Evolutionary conservation across 129 eudicot genomes (phyloP), one percentile per base, ranked within the genome.

Genomic region (Chrysanthemum makinoi): DNA sequence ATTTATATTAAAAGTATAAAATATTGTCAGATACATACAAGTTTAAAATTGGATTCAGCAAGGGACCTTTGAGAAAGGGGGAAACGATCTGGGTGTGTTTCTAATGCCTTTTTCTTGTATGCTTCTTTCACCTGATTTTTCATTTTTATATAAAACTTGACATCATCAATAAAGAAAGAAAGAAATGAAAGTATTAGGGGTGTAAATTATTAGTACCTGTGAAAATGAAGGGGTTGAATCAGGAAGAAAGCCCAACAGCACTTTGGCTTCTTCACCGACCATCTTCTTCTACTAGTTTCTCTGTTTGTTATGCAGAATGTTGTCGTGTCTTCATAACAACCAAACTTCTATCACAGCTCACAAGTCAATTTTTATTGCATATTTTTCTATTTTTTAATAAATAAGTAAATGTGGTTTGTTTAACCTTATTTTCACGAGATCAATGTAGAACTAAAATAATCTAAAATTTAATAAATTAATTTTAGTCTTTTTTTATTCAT

Each of bases 61-160:
- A 62, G 46, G 28, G 84, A 69, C 76, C 82, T 83, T 68, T 79
- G 58, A 68, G 83, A 76, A 60, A 57, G 16, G 5, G 93, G 92
- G 70, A 91, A 88, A 50, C 93, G 93, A 80, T 91, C 97, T 5
- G 97, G 97, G 69, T 91, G 97, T 69, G 89, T 83, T 75, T 86
- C 96, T 92, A 83, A 91, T 15, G 82, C 97, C 62, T 80, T 84
- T 74, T 68, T 88, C 79, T 81, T 91, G 83, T 88, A 91, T 19
- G 97, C 97, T 71, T 79, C 86, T 84, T 91, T 91, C 44, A 91
- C 90, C 97, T 91, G 70, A 22, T 65, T n/a, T n/a, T n/a, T n/a
- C 9, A 1, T 33, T 6, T 39, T 2, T 49, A 6, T 2, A 75
- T 66, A 9, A 20, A 48, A 53, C 3, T 24, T 2, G 49, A 72